Evolutionary conservation across 805 yeast species (phyloP).

Genomic region (Huiozyma naganishii): DNA sequence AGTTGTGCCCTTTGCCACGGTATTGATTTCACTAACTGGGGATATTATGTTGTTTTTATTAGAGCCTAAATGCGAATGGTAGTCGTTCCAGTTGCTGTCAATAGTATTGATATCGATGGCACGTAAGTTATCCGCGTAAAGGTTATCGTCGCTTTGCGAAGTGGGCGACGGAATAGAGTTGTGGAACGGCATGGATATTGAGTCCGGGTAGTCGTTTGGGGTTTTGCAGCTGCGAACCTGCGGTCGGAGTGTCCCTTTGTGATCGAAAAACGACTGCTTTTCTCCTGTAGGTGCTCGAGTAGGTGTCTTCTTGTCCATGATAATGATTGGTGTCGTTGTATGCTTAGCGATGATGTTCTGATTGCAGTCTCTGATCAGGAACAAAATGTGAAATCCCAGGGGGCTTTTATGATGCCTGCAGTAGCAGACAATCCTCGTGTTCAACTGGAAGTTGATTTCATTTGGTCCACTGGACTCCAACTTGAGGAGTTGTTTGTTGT

Average conservation of each 20-base stretch:
- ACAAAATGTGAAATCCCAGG: slow-evolving; percentile 69
- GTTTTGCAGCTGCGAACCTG: too few species aligned
- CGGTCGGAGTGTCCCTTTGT: too few species aligned
- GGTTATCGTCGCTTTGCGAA: slow-evolving; percentile 43
- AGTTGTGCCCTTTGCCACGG: too few species aligned
- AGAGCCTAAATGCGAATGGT: too few species aligned
- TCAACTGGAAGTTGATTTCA: slow-evolving; percentile 34
- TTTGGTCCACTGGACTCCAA: slow-evolving; percentile 49
- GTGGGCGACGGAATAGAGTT: slow-evolving; percentile 43
- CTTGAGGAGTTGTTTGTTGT: slow-evolving; percentile 80
- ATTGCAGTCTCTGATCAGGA: slow-evolving; percentile 50
- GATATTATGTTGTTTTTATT: too few species aligned
- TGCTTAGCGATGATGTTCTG: slow-evolving; percentile 64
- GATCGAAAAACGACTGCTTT: background rate
- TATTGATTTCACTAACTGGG: too few species aligned
- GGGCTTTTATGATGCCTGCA: slow-evolving; percentile 90
- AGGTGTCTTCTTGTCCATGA: slow-evolving; percentile 72
- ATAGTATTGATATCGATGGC: too few species aligned
- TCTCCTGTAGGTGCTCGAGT: background rate
- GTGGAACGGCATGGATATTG: too few species aligned
- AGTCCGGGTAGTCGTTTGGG: too few species aligned
- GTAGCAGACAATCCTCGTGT: slow-evolving; percentile 82
- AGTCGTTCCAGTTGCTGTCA: too few species aligned
- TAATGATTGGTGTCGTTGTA: slow-evolving; percentile 66
- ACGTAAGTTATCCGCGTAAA: too few species aligned